Evolutionary conservation across 2,329 filamentous ascomycete genomes (phyloP).

Genomic region (Sporothrix schenckii): DNA sequence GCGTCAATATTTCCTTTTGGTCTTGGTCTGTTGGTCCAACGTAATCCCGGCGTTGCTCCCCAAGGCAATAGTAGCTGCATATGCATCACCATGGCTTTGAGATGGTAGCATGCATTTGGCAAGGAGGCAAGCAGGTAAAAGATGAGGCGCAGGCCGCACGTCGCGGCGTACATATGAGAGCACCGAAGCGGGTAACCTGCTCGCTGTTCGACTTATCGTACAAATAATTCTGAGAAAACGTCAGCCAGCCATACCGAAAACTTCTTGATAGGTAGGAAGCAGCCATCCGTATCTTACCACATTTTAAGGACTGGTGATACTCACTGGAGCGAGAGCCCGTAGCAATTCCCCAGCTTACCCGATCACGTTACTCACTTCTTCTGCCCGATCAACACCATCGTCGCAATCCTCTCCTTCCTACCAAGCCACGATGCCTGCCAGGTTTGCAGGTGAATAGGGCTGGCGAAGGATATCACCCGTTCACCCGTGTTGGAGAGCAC

Average conservation of each 20-base stretch:
- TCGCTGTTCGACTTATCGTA: neutral
- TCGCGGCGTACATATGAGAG: neutral
- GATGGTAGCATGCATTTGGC: neutral
- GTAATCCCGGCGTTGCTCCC: neutral
- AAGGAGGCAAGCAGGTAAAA: neutral
- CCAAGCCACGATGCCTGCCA: conserved; percentile 2
- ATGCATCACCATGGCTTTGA: neutral
- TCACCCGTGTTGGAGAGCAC: neutral
- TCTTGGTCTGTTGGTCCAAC: conserved; percentile 5
- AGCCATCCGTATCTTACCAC: neutral
- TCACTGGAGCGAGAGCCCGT: neutral
- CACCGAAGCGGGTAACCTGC: neutral
- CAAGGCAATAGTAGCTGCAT: conserved; percentile 5
- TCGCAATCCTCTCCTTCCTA: conserved; percentile 6
- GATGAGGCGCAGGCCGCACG: neutral
- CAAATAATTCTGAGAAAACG: neutral
- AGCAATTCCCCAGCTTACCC: neutral
- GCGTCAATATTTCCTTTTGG: neutral
- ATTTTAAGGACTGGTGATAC: neutral
- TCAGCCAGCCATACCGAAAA: neutral
- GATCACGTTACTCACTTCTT: conserved; percentile 25
- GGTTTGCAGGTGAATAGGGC: conserved; percentile 15
- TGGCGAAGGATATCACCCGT: conserved; percentile 6
- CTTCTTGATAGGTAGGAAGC: neutral
- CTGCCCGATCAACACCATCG: conserved; percentile 27